A percentile compares a stretch with the other conserved stretches of the same genome.
Evolutionary conservation across 192 early-diverging fungal species (phyloP).

Genomic region (Rhizophagus sp.): DNA sequence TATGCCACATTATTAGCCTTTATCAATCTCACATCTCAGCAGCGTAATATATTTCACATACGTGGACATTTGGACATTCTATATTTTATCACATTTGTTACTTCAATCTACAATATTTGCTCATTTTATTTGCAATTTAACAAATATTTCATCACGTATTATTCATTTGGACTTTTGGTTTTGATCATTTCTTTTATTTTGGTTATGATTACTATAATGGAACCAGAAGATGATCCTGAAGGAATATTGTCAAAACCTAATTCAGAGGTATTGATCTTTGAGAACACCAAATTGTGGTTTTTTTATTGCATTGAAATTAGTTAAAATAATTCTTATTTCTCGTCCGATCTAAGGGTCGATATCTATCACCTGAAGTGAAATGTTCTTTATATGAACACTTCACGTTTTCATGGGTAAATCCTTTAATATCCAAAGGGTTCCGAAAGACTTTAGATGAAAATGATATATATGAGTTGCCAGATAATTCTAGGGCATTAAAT

Average conservation of each 20-base stretch:
- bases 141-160: neutral
- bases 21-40: constrained; percentile 1
- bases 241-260: constrained; percentile 11
- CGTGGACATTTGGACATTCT: constrained; percentile 10
- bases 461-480: constrained; percentile 17
- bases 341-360: neutral
- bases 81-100: constrained; percentile 8
- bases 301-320: no score
- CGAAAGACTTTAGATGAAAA: constrained; percentile 10
- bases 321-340: neutral
- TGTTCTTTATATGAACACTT: constrained; percentile 36
- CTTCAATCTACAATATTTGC: neutral
- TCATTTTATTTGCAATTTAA: constrained; percentile 13
- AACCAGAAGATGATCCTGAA: constrained; percentile 8
- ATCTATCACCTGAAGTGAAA: constrained; percentile 14
- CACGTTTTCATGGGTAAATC: constrained; percentile 39
- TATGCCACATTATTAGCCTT: neutral
- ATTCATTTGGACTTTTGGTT: neutral
- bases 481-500: constrained; percentile 32
- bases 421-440: constrained; percentile 33
- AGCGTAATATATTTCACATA: constrained; percentile 3
- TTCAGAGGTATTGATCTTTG: neutral
- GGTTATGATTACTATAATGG: neutral
- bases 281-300: no score
- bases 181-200: constrained; percentile 6